Evolutionary conservation across 148 eudicot species (phyloP), one percentile per base, ranked within the genome.

Genomic region (Amaranthus palmeri): DNA sequence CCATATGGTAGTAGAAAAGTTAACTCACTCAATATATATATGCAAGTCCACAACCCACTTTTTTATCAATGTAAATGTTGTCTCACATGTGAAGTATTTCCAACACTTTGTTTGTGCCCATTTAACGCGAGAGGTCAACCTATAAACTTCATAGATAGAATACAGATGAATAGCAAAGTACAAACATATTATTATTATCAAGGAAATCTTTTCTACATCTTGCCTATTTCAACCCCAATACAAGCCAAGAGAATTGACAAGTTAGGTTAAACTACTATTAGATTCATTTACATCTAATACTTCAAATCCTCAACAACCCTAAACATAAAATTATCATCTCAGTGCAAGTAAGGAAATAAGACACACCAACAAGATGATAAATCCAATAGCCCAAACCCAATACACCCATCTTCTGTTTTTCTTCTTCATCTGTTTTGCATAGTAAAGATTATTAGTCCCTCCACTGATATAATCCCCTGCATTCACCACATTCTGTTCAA

Each of bases 371-470:
- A 92, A 25, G 46, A 90, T 82, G 10, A 90, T 69, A 12, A 88
- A 25, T 49, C 60, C 86, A 4, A 85, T 66, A 81, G 77, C 81
- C 82, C 65, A 83, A 81, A 89, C 81, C 85, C 83, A 86, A 43
- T 48, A 78, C 49, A 85, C 60, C 87, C 86, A 83, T 14, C 51
- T 81, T 66, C 59, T 85, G 12, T 71, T 70, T 72, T 53, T 53
- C 74, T 82, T 86, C 90, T 87, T 87, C 92, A 79, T 81, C 83
- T 92, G 90, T 72, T 89, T 82, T 11, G 97, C 92, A 78, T 88
- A 81, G 77, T 80, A 70, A 41, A 80, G 82, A 63, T 78, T 85
- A 18, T 79, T 76, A 42, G 87, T 85, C 47, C 92, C 92, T 44
- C 86, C 87, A 76, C 71, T 86, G 36, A 88, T 75, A 55, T 65